These are phyloP conservation scores for Lichtheimia corymbifera DNA, from an alignment of 371 early-diverging fungal genomes.

Conservation along the genomic window DNA sequence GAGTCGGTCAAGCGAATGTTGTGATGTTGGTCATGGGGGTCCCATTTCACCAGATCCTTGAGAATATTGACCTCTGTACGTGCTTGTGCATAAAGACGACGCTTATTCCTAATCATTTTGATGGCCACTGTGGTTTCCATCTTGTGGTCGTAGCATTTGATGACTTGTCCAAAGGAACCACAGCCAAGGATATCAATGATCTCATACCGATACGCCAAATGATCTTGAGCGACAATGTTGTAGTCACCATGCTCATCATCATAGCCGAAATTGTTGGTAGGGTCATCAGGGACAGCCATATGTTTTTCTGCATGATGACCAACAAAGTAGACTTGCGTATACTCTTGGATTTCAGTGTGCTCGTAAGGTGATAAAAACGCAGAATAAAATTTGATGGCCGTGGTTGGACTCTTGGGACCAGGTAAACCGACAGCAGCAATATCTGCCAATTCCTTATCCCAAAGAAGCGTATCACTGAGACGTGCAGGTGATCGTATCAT, in stretches of 20 bases:
- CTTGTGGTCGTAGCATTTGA: conserved; percentile 81
- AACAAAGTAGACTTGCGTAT: conserved; percentile 74
- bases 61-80: conserved; percentile 84
- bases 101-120: conserved; percentile 89
- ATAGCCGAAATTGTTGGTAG: conserved; percentile 68
- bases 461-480: conserved; percentile 25
- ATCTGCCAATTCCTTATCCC: conserved; percentile 30
- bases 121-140: conserved; percentile 76
- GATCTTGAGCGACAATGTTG: conserved; percentile 71
- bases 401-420: conserved; percentile 34
- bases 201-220: conserved; percentile 83
- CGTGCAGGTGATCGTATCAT: conserved; percentile 19
- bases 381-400: conserved; percentile 47
- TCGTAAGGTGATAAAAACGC: conserved; percentile 69
- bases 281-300: conserved; percentile 42
- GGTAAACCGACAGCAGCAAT: conserved; percentile 19
- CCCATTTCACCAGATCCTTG: conserved; percentile 57
- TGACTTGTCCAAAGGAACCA: conserved; percentile 92
- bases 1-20: conserved; percentile 86
- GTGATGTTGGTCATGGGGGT: conserved; percentile 78
- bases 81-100: conserved; percentile 86
- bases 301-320: conserved; percentile 62
- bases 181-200: conserved; percentile 82
- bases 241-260: conserved; percentile 89
- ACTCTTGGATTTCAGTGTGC: conserved; percentile 75